phyloP scores from a whole-genome alignment of 1,139 yeast species.

The Ogataea hybrid region DNA sequence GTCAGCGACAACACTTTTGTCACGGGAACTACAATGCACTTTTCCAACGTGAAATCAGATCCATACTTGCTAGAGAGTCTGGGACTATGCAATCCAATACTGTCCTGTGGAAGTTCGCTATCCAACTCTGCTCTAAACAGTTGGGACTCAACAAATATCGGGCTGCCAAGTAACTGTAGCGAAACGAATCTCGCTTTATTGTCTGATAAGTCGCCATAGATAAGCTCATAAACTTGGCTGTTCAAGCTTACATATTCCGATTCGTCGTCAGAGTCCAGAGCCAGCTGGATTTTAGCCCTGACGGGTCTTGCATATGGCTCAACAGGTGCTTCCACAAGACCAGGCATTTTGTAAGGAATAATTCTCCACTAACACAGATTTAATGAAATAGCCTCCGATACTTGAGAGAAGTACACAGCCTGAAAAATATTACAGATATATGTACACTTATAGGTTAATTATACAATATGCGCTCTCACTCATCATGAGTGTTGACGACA shows the following conservation, averaged over 20 bases:
- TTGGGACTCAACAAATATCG: conserved; percentile 37
- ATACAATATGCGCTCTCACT: not conserved
- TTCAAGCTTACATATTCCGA: conserved; percentile 22
- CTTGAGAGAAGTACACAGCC: conserved; percentile 3
- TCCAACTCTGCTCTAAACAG: conserved; percentile 40
- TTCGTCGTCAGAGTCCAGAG: conserved; percentile 17
- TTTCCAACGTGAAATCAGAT: conserved; percentile 29
- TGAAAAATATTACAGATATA: not conserved
- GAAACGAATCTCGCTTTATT: conserved; percentile 16
- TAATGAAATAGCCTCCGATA: conserved; percentile 3
- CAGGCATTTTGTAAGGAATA: conserved; percentile 9
- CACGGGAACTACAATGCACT: conserved; percentile 20
- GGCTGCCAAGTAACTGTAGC: conserved; percentile 43
- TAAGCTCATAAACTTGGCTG: conserved; percentile 7
- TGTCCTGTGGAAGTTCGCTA: conserved; percentile 27
- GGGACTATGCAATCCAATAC: conserved; percentile 41
- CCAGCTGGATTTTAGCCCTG: conserved; percentile 17
- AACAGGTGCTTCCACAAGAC: conserved; percentile 5
- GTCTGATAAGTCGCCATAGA: conserved; percentile 21
- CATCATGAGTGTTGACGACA: conserved; percentile 11
- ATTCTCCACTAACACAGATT: conserved; percentile 2
- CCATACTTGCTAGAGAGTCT: conserved; percentile 37
- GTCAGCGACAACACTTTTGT: conserved; percentile 21
- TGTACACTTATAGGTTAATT: not conserved
- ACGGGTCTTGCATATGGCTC: conserved; percentile 4